Evolutionary conservation across 768 basidiomycete species (phyloP).

Genomic region (Trametopsis cervina): DNA sequence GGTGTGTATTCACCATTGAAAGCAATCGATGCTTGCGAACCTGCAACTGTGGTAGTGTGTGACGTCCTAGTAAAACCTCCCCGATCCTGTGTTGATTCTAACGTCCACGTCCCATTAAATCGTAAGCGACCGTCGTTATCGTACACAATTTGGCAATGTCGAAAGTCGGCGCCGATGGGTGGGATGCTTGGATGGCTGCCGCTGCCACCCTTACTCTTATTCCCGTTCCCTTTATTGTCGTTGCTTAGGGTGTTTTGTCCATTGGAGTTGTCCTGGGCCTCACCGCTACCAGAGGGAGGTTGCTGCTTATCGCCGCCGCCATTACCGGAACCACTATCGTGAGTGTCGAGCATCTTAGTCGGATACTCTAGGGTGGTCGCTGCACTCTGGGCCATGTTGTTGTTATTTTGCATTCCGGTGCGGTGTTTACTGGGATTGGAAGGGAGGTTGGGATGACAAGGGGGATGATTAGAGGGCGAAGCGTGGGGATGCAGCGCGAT

Average conservation of each 20-base stretch:
- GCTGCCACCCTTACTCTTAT: background rate
- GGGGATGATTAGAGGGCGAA: too few species aligned
- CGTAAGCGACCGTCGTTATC: conserved; percentile 14
- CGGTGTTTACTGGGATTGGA: too few species aligned
- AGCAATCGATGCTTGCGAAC: conserved; percentile 9
- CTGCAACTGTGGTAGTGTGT: conserved; percentile 10
- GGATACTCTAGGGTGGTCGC: too few species aligned
- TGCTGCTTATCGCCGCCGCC: conserved; percentile 1
- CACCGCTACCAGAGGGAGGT: background rate
- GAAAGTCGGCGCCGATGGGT: background rate
- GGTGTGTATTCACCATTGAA: conserved; percentile 12
- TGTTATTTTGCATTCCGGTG: too few species aligned
- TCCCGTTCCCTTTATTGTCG: background rate
- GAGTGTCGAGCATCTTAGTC: too few species aligned
- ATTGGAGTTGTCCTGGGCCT: background rate
- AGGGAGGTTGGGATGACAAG: too few species aligned
- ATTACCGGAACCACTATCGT: background rate
- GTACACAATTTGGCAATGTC: conserved; percentile 9
- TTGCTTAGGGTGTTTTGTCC: background rate
- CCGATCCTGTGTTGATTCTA: conserved; percentile 10
- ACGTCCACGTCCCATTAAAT: conserved; percentile 12
- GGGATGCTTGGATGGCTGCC: background rate
- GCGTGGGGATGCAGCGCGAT: background rate
- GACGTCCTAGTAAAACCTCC: conserved; percentile 8
- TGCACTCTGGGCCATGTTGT: too few species aligned